Conservation (phyloP, 805 yeast species). For the Yueomyces sp. region DNA sequence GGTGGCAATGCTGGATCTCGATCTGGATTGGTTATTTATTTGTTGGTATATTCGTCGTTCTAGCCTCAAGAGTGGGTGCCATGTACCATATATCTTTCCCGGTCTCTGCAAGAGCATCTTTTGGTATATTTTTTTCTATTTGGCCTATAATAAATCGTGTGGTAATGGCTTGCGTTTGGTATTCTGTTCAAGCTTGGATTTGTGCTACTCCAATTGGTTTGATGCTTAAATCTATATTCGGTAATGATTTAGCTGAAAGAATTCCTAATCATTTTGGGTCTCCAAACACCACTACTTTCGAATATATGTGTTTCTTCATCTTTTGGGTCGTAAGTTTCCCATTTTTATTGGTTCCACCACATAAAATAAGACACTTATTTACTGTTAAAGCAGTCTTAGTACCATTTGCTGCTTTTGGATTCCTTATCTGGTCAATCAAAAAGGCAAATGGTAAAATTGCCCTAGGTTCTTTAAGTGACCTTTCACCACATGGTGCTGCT, state of each 20-base stretch:
- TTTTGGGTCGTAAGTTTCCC: constrained; percentile 77
- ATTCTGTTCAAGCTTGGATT: constrained; percentile 72
- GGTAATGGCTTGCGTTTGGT: constrained; percentile 81
- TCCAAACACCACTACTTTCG: constrained; percentile 56
- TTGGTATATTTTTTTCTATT: constrained; percentile 75
- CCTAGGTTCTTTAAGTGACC: constrained; percentile 13
- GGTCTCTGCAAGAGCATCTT: constrained; percentile 64
- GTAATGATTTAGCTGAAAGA: constrained; percentile 44
- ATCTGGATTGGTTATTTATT: constrained; percentile 76
- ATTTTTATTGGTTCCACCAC: constrained; percentile 70
- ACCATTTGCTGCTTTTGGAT: constrained; percentile 75
- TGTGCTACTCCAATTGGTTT: constrained; percentile 74
- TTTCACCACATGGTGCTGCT: constrained; percentile 12
- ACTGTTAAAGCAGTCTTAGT: constrained; percentile 67
- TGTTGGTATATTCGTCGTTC: constrained; percentile 54
- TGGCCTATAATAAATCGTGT: constrained; percentile 88
- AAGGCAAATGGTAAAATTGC: constrained; percentile 51
- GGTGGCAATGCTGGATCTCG: constrained; percentile 89
- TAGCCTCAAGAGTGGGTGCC: constrained; percentile 70
- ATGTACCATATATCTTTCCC: constrained; percentile 79
- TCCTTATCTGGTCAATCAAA: constrained; percentile 71
- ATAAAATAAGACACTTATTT: constrained; percentile 69
- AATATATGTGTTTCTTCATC: constrained; percentile 62
- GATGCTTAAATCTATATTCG: constrained; percentile 68
- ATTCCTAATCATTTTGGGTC: constrained; percentile 49